Evolutionary conservation across 1,139 yeast genomes (phyloP).

Genomic region (Eremothecium sinecaudum): DNA sequence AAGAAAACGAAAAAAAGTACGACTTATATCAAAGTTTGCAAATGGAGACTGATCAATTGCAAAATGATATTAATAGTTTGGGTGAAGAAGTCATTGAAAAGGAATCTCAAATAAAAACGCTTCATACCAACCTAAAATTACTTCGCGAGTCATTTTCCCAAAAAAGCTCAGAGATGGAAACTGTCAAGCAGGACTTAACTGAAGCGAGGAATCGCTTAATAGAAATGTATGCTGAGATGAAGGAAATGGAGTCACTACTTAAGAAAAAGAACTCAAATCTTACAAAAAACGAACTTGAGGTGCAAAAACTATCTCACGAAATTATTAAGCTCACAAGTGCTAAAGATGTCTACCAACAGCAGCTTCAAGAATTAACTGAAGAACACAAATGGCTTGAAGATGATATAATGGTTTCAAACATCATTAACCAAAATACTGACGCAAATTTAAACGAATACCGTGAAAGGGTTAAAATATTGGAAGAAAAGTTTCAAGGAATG

Average conservation of each 20-base stretch:
- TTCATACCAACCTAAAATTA: constrained; percentile 31
- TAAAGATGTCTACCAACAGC: constrained; percentile 35
- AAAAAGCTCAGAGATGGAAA: constrained; percentile 9
- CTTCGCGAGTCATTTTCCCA: constrained; percentile 29
- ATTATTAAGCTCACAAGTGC: constrained; percentile 47
- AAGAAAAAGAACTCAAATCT: constrained; percentile 43
- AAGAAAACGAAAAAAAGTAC: constrained; percentile 38
- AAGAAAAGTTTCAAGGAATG: constrained; percentile 62
- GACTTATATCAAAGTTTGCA: constrained; percentile 55
- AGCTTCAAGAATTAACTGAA: constrained; percentile 42
- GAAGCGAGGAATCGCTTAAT: constrained; percentile 52
- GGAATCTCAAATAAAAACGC: constrained; percentile 34
- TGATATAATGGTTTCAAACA: constrained; percentile 43
- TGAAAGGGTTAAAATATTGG: constrained; percentile 46
- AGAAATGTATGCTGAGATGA: constrained; percentile 72
- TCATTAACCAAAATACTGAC: constrained; percentile 50
- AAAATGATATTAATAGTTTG: constrained; percentile 44
- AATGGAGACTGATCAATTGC: constrained; percentile 62
- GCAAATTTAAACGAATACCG: constrained; percentile 56
- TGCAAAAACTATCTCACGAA: constrained; percentile 56
- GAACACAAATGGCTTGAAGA: constrained; percentile 72
- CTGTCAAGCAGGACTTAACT: constrained; percentile 29
- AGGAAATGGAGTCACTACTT: constrained; percentile 48
- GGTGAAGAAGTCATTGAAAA: constrained; percentile 37
- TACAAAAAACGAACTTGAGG: constrained; percentile 44